Conservation (phyloP, 495 filamentous ascomycete species). For the Jackrogersella multiformis region DNA sequence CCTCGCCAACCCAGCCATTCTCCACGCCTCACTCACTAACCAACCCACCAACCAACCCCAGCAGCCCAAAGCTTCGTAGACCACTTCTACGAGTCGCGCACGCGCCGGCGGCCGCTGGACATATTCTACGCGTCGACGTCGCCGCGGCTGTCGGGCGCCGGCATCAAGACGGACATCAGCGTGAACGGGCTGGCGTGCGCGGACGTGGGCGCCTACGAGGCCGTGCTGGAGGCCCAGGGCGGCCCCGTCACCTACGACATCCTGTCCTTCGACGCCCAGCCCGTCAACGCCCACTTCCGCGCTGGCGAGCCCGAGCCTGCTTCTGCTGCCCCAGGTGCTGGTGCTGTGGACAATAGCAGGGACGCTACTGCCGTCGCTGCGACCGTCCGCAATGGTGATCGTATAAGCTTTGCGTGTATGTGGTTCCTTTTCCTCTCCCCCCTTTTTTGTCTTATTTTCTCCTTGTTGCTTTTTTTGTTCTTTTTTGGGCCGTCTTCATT, state of each 20-base stretch:
- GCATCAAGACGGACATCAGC: slow-evolving; percentile 54
- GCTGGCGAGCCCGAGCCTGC: slow-evolving; percentile 48
- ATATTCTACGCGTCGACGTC: slow-evolving; percentile 52
- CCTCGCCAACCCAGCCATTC: not conserved
- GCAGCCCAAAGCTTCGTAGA: slow-evolving; percentile 54
- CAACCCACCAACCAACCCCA: slow-evolving; percentile 30
- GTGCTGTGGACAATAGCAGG: not conserved
- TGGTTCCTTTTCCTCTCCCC: not conserved
- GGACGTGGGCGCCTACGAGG: slow-evolving; percentile 50
- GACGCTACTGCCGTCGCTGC: slow-evolving; percentile 12
- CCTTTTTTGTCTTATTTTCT: not conserved
- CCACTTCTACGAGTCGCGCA: slow-evolving; percentile 53
- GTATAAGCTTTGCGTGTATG: slow-evolving; percentile 68
- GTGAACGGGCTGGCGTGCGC: slow-evolving; percentile 53
- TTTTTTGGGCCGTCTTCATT: no score
- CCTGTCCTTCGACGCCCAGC: slow-evolving; percentile 74
- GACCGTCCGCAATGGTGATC: slow-evolving; percentile 52
- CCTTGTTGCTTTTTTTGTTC: no score
- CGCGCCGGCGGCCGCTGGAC: slow-evolving; percentile 46
- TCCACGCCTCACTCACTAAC: not conserved
- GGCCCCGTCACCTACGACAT: slow-evolving; percentile 61
- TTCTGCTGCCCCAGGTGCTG: no score
- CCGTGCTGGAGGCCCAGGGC: slow-evolving; percentile 50
- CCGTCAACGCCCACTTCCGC: slow-evolving; percentile 72
- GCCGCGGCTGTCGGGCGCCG: slow-evolving; percentile 43